Base-by-base conservation (phyloP, 2,329 filamentous ascomycete species). In the Zarea fungicola region DNA sequence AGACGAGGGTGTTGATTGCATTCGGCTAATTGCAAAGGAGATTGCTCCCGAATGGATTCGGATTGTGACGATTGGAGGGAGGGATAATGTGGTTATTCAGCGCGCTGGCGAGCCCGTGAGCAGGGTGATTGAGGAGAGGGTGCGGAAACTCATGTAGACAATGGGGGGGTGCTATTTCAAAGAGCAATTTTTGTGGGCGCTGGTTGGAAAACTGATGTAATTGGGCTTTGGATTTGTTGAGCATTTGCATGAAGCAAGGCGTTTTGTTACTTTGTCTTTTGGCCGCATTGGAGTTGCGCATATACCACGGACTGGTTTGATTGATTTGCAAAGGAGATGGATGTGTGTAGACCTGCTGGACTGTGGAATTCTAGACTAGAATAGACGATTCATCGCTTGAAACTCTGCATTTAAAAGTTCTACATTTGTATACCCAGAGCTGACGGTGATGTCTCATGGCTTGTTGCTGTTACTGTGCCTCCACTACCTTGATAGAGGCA, bases 61-160 rank as follows among this genome's bases (percentile, higher is more conserved):
- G 48, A 63, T 82, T 3, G 69, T 81, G 14, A 69, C 64, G 31
- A 66, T 82, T 32, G 74, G 70, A 2, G 74, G 75, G 3, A 66
- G 73, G 56, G 79, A 82, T 60, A 78, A 79, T 49, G 75, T 83
- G 6, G 75, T 83, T 4, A 65, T 81, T n/a, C 70, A 78, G 61
- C 64, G 68, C 25, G 67, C 65, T 29, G 55, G 55, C n/a, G 69
- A 71, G 54, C 70, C 70, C 1, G 58, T 68, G 13, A 64, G 68
- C 39, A 54, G 64, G 16, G 58, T 66, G 8, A 63, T 71, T 46
- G 58, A 62, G n/a, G 66, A 65, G 50, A 62, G 66, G 31, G 68
- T 69, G 14, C 60, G 65, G 50, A 65, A 60, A 56, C 51, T 69
- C 25, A 37, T 68, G 52, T 54, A 51, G n/a, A n/a, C n/a, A 21